phyloP scores from a whole-genome alignment of 441 rosid genomes.

The Erodium moschatum region DNA sequence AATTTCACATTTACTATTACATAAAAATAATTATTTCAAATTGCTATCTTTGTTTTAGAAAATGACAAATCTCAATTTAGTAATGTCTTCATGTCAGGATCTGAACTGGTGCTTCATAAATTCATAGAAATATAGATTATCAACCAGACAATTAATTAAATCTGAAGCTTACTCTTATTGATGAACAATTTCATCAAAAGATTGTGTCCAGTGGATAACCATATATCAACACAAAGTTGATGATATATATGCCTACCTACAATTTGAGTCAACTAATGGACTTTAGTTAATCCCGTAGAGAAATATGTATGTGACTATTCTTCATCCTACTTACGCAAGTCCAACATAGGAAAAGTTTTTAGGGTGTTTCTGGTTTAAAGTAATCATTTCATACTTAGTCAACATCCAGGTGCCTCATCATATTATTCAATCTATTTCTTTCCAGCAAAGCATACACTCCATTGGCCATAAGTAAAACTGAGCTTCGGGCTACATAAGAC shows the following conservation, averaged over 20 bases:
- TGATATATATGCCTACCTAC: not conserved
- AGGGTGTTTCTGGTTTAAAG: not conserved
- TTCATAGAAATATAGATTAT: not conserved
- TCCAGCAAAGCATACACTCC: constrained; percentile 1
- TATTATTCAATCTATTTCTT: not conserved
- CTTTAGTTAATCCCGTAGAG: not conserved
- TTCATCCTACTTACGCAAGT: not conserved
- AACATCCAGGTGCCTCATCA: not conserved
- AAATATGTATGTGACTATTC: not conserved
- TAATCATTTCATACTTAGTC: not conserved
- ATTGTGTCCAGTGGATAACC: not conserved
- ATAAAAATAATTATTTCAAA: too few species aligned
- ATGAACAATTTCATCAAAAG: not conserved
- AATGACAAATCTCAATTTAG: not conserved
- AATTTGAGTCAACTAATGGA: not conserved
- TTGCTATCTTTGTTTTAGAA: not conserved
- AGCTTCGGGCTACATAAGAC: not conserved
- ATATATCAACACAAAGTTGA: not conserved
- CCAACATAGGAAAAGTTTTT: not conserved
- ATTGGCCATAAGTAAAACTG: not conserved
- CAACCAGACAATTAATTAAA: not conserved
- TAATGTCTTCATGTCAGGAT: not conserved
- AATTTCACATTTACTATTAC: not conserved
- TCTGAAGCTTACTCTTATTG: not conserved
- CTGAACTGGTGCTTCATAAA: not conserved